Conservation (phyloP, 768 basidiomycete species). For the Steccherinum ochraceum region DNA sequence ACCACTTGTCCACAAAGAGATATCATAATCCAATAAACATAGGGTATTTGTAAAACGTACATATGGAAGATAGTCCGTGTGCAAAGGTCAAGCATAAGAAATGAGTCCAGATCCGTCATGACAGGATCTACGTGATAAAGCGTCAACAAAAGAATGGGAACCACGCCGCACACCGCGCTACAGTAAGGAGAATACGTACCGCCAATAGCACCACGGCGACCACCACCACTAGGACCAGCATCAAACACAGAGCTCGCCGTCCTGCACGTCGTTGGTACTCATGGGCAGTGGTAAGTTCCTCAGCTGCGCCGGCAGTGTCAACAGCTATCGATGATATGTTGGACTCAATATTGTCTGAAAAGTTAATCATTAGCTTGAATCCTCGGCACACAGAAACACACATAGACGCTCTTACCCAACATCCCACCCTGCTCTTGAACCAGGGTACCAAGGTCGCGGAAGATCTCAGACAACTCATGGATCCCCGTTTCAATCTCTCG, state of each 20-base stretch:
- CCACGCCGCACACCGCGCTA: slow-evolving; percentile 20
- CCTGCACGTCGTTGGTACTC: slow-evolving; percentile 96
- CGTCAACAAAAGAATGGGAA: slow-evolving; percentile 20
- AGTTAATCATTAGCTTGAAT: background rate
- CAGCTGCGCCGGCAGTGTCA: slow-evolving; percentile 76
- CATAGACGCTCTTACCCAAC: slow-evolving; percentile 60
- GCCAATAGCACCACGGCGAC: slow-evolving; percentile 85
- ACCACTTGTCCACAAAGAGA: background rate
- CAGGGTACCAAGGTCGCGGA: slow-evolving; percentile 90
- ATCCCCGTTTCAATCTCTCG: slow-evolving; percentile 96
- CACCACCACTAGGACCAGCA: slow-evolving; percentile 83
- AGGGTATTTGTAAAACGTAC: background rate
- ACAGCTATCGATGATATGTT: slow-evolving; percentile 84
- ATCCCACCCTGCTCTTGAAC: slow-evolving; percentile 93
- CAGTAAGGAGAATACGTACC: slow-evolving; percentile 46
- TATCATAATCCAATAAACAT: background rate
- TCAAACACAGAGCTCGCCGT: slow-evolving; percentile 80
- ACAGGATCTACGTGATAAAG: slow-evolving; percentile 16
- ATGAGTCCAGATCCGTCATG: slow-evolving; percentile 11
- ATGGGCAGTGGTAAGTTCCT: slow-evolving; percentile 83
- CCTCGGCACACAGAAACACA: background rate
- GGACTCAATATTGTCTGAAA: slow-evolving; percentile 86
- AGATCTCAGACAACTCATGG: slow-evolving; percentile 93
- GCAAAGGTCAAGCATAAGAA: background rate
- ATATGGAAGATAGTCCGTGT: background rate